These are phyloP conservation scores for Botrytis hyacinthi DNA, from an alignment of 2,329 filamentous ascomycete genomes.

Conservation along the genomic window DNA sequence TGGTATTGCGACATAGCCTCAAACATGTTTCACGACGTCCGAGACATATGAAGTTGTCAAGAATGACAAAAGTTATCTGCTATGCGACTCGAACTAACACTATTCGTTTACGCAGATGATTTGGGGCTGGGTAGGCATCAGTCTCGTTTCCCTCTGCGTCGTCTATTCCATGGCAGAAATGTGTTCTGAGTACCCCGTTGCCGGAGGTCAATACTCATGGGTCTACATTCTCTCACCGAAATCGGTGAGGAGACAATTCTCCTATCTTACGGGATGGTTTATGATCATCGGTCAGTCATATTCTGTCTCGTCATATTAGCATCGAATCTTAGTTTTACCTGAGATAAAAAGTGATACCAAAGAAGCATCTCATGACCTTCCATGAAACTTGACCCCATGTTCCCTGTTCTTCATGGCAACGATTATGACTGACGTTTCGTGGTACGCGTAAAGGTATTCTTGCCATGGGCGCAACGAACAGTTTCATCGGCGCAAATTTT, in stretches of 20 bases:
- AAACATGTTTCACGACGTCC: conserved; percentile 20
- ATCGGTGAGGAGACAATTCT: conserved; percentile 44
- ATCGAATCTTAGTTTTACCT: neutral
- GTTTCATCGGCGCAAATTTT: conserved; percentile 55
- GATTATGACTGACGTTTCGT: conserved; percentile 4
- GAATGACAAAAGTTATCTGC: conserved; percentile 16
- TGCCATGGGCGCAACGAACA: conserved; percentile 54
- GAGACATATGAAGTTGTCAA: conserved; percentile 20
- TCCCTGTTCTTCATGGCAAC: conserved; percentile 3
- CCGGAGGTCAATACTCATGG: conserved; percentile 58
- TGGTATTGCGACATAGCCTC: conserved; percentile 9
- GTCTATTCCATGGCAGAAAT: conserved; percentile 60
- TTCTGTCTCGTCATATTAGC: neutral
- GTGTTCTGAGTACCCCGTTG: conserved; percentile 55
- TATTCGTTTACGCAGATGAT: conserved; percentile 45
- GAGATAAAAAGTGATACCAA: neutral
- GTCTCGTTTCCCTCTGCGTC: conserved; percentile 50
- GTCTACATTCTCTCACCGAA: conserved; percentile 55
- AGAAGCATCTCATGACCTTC: conserved; percentile 15
- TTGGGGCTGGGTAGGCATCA: conserved; percentile 55
- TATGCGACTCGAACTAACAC: conserved; percentile 13
- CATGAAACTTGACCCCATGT: neutral
- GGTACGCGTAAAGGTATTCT: conserved; percentile 35
- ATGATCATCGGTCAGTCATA: conserved; percentile 44
- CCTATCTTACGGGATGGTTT: conserved; percentile 49